Conservation (phyloP, 192 early-diverging fungal species). For the Dissophora ornata region DNA sequence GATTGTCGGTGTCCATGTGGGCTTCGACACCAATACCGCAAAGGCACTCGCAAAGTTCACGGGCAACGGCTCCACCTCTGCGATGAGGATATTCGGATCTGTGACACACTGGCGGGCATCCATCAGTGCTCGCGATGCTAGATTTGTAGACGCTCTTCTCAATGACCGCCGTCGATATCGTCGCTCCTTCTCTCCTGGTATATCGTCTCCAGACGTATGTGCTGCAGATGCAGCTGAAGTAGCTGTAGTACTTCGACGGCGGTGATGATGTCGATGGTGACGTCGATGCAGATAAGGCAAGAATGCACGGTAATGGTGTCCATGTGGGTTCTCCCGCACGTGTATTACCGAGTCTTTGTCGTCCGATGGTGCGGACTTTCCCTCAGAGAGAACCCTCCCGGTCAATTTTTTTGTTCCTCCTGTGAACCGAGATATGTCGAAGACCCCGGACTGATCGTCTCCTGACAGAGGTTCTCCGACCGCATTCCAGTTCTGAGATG, state of each 20-base stretch:
- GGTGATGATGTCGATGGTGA: constrained; percentile 3
- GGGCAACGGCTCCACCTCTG: constrained; percentile 30
- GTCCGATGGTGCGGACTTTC: background rate
- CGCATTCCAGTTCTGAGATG: background rate
- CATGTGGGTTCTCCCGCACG: constrained; percentile 11
- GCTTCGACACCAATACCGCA: background rate
- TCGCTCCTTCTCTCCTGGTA: too few species aligned
- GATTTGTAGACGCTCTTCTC: too few species aligned
- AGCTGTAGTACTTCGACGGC: background rate
- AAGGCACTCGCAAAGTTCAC: constrained; percentile 19
- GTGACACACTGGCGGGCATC: constrained; percentile 17
- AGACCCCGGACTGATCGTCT: background rate
- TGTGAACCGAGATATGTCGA: constrained; percentile 27
- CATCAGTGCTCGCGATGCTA: constrained; percentile 5
- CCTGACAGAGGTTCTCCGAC: background rate
- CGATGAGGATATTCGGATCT: constrained; percentile 24
- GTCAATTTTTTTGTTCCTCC: constrained; percentile 6
- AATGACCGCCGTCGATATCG: too few species aligned
- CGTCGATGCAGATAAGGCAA: constrained; percentile 16
- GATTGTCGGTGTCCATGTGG: too few species aligned
- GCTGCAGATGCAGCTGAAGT: background rate
- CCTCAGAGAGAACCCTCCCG: background rate
- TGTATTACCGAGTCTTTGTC: background rate
- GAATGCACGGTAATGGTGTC: constrained; percentile 14
- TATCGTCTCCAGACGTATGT: background rate